Percentiles rank a stretch among this genome's conserved stretches.
These are phyloP conservation scores for Porogramme epimiltina DNA, from an alignment of 1,284 basidiomycete genomes.

Conservation along the genomic window DNA sequence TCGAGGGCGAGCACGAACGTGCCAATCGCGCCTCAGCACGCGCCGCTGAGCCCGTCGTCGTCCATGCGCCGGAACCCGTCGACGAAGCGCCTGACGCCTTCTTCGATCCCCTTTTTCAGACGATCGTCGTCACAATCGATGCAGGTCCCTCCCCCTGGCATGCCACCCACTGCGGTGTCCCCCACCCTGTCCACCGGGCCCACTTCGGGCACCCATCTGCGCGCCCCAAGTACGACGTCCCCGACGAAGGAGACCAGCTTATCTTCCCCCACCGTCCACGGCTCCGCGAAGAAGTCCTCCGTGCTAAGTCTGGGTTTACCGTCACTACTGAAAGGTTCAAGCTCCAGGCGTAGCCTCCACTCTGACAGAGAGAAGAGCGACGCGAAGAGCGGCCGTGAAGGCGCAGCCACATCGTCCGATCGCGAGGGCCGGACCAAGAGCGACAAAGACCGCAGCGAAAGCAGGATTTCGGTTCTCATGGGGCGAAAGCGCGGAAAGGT, in stretches of 20 bases:
- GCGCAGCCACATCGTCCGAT: conserved; percentile 41
- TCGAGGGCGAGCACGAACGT: conserved; percentile 72
- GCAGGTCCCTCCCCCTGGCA: conserved; percentile 43
- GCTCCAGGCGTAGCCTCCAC: conserved; percentile 78
- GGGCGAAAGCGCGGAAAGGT: conserved; percentile 93
- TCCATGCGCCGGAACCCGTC: conserved; percentile 68
- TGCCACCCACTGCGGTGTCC: conserved; percentile 39
- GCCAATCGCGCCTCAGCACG: conserved; percentile 48
- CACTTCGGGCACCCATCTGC: conserved; percentile 40
- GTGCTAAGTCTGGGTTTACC: conserved; percentile 77
- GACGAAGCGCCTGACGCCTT: conserved; percentile 87
- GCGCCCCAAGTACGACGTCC: conserved; percentile 44
- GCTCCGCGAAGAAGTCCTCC: conserved; percentile 72
- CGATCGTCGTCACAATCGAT: conserved; percentile 90
- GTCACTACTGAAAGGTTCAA: conserved; percentile 81
- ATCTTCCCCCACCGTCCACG: conserved; percentile 54
- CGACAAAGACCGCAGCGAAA: conserved; percentile 81
- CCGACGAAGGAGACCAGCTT: conserved; percentile 51
- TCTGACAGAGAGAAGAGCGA: conserved; percentile 65
- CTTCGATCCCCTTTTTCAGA: conserved; percentile 94
- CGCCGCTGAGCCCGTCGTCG: conserved; percentile 69
- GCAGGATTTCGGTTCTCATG: conserved; percentile 85
- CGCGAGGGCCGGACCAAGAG: conserved; percentile 74
- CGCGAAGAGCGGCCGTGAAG: conserved; percentile 41
- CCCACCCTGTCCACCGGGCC: conserved; percentile 53